Base-by-base conservation (phyloP, 495 filamentous ascomycete species). In the Thermothielavioides terrestris region DNA sequence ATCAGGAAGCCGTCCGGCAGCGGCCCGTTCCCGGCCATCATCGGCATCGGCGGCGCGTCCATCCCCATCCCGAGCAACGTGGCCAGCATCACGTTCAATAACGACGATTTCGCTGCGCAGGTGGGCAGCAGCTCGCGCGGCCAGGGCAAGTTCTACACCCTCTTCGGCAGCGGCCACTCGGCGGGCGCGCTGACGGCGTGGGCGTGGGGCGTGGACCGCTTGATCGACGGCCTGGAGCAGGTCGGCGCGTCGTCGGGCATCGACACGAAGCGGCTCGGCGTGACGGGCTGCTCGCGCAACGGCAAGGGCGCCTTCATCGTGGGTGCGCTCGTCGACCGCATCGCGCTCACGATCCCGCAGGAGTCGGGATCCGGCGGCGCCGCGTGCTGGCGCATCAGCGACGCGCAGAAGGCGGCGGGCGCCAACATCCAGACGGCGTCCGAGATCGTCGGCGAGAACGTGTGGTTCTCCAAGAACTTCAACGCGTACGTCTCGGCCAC, bases 261-360 rank as follows among this genome's bases (percentile, higher is more conserved):
- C 59, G 73, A 78, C 59, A 57, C 69, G 46, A 72, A 58, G 53
- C 65, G 66, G 1, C 58, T 78, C 10, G 76, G 72, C 37, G 73
- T 76, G 8, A 75, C 74, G 2, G 76, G 74, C 7, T 78, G 75
- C 61, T 75, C 71, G 37, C 73, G 74, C 41, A 77, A 78, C 63
- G 74, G 74, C 50, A 77, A 78, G 64, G 76, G 76, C 31, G 74
- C 76, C 23, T 71, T 78, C 51, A 44, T 77, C 20, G 69, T 67
- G 38, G 74, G 74, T 7, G 74, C 74, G 0, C 60, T 78, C 18
- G 72, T 74, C 38, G 54, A 67, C 36, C 73, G 76, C 44, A 77
- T 78, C 45, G 74, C 73, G 18, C 67, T 78, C 41, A 75, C 74
- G 18, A 67, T 78, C 35, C 76, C 76, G 14, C 76, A 78, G 60